Conservation (phyloP, 2,329 filamentous ascomycete genomes). For the Curvularia spicifera region DNA sequence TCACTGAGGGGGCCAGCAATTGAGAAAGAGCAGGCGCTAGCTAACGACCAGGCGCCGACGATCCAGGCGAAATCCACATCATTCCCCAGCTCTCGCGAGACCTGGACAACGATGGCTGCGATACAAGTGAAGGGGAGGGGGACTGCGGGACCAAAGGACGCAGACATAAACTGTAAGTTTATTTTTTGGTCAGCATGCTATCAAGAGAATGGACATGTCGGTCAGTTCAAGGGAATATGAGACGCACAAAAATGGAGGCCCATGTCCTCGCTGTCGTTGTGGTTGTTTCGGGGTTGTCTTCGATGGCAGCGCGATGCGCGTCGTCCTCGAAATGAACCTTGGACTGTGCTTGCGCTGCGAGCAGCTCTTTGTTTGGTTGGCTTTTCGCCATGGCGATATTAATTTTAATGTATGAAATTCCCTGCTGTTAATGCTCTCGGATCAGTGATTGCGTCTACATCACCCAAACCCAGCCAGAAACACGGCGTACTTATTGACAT, state of each 20-base stretch:
- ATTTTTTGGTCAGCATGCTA: neutral
- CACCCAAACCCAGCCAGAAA: neutral
- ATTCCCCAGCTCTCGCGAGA: neutral
- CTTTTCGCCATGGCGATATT: slow-evolving; percentile 1
- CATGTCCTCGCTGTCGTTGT: neutral
- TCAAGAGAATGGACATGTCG: neutral
- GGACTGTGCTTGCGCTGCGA: neutral
- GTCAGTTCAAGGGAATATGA: neutral
- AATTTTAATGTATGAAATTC: neutral
- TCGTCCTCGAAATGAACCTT: neutral
- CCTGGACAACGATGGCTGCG: neutral
- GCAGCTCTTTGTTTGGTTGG: neutral
- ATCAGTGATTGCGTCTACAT: neutral
- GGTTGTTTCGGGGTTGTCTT: neutral
- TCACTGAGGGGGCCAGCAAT: slow-evolving; percentile 1
- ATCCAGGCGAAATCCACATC: neutral
- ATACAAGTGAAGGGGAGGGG: neutral
- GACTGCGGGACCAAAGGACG: neutral
- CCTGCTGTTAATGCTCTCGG: neutral
- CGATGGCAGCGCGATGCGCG: neutral
- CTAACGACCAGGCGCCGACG: neutral
- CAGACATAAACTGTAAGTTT: neutral
- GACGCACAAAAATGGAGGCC: neutral
- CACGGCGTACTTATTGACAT: neutral
- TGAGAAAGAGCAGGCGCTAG: neutral